Evolutionary conservation across 2,329 filamentous ascomycete species (phyloP).

Genomic region (Curvularia verruculosa): DNA sequence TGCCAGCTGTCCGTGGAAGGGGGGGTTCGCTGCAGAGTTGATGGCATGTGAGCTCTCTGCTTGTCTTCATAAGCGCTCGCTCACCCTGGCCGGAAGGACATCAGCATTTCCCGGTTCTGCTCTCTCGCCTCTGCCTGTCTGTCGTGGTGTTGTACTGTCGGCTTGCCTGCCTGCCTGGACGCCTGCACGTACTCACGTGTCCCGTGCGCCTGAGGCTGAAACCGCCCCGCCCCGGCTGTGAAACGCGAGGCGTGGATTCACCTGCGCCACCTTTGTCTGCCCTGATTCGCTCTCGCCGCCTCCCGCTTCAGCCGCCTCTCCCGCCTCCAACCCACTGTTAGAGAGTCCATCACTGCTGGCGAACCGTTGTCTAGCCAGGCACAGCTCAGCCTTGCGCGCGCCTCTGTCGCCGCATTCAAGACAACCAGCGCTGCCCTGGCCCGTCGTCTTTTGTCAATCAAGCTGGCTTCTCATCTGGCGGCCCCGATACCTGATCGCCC

Average conservation of each 20-base stretch:
- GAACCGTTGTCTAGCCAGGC: conserved; percentile 27
- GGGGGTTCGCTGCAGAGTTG: conserved; percentile 1
- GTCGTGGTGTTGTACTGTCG: background rate
- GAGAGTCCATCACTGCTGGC: conserved; percentile 26
- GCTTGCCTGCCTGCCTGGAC: background rate
- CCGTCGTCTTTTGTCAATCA: background rate
- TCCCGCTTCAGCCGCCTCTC: conserved; percentile 5
- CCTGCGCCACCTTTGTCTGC: conserved; percentile 23
- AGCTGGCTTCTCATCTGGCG: conserved; percentile 2
- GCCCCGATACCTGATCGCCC: conserved; percentile 11
- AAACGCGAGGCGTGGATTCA: conserved; percentile 43
- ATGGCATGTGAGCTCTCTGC: background rate
- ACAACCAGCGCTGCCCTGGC: background rate
- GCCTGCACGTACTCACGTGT: background rate
- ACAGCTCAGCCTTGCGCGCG: conserved; percentile 7
- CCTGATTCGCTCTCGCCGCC: conserved; percentile 35
- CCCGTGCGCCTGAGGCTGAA: conserved; percentile 34
- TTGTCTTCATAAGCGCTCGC: background rate
- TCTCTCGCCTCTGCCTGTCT: background rate
- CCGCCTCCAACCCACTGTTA: conserved; percentile 17
- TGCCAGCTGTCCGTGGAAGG: conserved; percentile 8
- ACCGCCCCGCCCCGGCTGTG: conserved; percentile 36
- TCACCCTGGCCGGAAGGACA: background rate
- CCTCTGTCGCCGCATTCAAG: conserved; percentile 7
- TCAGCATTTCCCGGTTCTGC: conserved; percentile 1